Conservation (phyloP, 306 rosid genomes). For the Benincasa hispida region DNA sequence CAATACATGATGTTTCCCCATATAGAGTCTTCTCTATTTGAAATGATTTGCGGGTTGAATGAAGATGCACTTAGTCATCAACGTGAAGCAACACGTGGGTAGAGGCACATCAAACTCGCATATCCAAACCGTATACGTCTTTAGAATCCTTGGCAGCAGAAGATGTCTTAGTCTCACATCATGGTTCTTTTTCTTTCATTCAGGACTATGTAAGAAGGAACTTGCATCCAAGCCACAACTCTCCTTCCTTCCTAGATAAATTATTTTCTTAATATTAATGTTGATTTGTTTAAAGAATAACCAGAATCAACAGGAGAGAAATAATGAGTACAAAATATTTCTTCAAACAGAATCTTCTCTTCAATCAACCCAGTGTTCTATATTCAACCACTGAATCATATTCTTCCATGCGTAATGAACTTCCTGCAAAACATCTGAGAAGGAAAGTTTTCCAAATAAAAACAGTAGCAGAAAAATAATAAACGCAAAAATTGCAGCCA, state of each 20-base stretch:
- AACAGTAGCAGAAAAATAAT: neutral
- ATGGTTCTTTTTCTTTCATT: neutral
- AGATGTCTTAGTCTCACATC: neutral
- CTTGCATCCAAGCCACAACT: neutral
- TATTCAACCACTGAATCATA: slow-evolving; percentile 44
- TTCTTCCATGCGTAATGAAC: slow-evolving; percentile 36
- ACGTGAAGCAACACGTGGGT: neutral
- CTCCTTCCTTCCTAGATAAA: neutral
- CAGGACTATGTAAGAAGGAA: neutral
- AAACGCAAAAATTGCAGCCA: neutral
- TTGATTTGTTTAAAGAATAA: neutral
- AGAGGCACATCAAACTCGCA: neutral
- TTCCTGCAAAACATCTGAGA: slow-evolving; percentile 42
- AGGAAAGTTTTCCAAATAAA: neutral
- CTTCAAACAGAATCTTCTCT: neutral
- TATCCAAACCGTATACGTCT: neutral
- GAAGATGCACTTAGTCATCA: neutral
- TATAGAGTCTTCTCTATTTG: neutral
- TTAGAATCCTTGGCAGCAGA: neutral
- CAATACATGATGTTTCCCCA: neutral
- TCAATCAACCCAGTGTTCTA: neutral
- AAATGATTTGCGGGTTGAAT: neutral
- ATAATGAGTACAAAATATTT: neutral
- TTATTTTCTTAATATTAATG: neutral
- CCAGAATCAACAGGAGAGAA: neutral